A percentile compares a stretch with the other conserved stretches of the same genome.
Evolutionary conservation across 73 alveolate genomes (phyloP).

Genomic region (Paramecium biaurelia): DNA sequence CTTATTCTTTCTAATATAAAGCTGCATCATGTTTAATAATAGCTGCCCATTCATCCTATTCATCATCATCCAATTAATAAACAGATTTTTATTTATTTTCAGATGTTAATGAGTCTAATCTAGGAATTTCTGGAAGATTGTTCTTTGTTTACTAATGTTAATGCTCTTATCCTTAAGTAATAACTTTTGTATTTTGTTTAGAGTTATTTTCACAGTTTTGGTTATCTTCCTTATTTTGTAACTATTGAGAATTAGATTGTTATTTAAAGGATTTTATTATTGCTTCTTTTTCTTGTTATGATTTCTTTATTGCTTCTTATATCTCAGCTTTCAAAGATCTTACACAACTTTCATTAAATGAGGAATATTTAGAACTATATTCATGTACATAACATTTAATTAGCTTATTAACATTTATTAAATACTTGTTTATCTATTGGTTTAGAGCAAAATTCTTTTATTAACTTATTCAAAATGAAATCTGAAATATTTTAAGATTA

Average conservation of each 20-base stretch:
- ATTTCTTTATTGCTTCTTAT: neutral
- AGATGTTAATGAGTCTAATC: neutral
- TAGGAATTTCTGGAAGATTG: neutral
- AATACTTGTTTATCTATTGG: neutral
- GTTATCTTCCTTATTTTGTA: neutral
- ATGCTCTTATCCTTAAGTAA: neutral
- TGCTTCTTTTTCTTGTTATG: neutral
- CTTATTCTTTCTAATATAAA: slow-evolving; percentile 4
- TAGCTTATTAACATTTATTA: neutral
- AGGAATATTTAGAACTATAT: neutral
- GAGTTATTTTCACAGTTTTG: neutral
- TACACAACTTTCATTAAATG: neutral
- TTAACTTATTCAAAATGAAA: neutral
- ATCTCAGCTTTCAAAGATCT: neutral
- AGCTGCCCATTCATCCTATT: slow-evolving; percentile 29
- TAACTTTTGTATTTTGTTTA: neutral
- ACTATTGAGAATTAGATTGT: neutral
- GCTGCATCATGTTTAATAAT: slow-evolving; percentile 12
- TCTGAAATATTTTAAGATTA: neutral
- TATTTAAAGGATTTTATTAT: neutral
- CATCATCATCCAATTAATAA: neutral
- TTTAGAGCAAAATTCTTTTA: neutral
- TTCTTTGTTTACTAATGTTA: neutral
- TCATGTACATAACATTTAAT: neutral
- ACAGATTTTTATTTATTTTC: slow-evolving; percentile 13